These are phyloP conservation scores for Lentithecium fluviatile DNA, from an alignment of 495 filamentous ascomycete genomes.

Conservation along the genomic window DNA sequence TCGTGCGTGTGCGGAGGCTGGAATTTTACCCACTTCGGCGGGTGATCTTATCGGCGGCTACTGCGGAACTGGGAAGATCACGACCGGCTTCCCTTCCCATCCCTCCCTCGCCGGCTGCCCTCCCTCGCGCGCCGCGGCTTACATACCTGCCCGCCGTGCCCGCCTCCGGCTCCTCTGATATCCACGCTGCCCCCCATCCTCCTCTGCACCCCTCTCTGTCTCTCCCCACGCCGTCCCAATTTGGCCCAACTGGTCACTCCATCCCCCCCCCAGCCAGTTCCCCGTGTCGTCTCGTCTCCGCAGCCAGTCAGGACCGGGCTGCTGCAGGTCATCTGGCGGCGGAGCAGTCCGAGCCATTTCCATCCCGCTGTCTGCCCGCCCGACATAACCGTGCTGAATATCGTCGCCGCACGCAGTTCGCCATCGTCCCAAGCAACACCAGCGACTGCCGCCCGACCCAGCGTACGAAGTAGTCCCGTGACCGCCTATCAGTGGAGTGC, in stretches of 20 bases:
- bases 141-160: too few species aligned
- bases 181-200: conserved; percentile 14
- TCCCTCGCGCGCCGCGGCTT: too few species aligned
- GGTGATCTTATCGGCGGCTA: neutral
- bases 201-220: neutral
- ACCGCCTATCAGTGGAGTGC: too few species aligned
- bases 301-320: conserved; percentile 13
- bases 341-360: conserved; percentile 30
- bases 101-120: too few species aligned
- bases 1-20: neutral
- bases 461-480: conserved; percentile 10
- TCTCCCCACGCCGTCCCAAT: conserved; percentile 26
- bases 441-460: neutral
- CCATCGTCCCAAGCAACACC: conserved; percentile 2
- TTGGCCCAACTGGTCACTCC: conserved; percentile 3
- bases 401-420: neutral
- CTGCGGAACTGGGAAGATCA: neutral
- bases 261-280: conserved; percentile 6
- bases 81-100: neutral
- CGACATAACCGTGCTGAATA: conserved; percentile 9
- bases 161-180: neutral
- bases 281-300: conserved; percentile 8
- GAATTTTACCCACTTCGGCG: neutral
- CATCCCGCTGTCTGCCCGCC: conserved; percentile 3
- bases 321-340: conserved; percentile 35